These are phyloP conservation scores for Cyberlindnera nakhonratchasimensis DNA, from an alignment of 805 yeast species.

Conservation along the genomic window DNA sequence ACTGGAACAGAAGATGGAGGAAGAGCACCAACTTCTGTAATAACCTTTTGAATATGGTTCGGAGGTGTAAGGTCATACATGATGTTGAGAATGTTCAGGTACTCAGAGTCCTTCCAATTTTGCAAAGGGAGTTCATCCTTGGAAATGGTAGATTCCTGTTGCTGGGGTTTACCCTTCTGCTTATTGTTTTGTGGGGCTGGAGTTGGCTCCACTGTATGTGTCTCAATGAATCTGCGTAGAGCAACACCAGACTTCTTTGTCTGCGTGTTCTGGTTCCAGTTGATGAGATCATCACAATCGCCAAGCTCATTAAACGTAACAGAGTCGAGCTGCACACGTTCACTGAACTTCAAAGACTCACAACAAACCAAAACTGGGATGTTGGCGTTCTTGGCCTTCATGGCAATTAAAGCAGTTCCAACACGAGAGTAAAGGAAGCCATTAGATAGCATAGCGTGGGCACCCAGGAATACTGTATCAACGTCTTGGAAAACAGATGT, in stretches of 20 bases:
- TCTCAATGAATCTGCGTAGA: slow-evolving; percentile 57
- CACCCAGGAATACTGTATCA: slow-evolving; percentile 89
- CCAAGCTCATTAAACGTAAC: slow-evolving; percentile 91
- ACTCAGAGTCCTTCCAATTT: slow-evolving; percentile 61
- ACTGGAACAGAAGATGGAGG: slow-evolving; percentile 99
- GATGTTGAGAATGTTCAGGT: slow-evolving; percentile 72
- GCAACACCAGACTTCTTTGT: slow-evolving; percentile 50
- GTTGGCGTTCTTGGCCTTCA: slow-evolving; percentile 82
- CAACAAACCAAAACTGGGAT: slow-evolving; percentile 95
- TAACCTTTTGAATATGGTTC: slow-evolving; percentile 86
- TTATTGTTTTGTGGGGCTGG: slow-evolving; percentile 23
- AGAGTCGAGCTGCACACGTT: slow-evolving; percentile 93
- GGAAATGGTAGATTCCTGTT: slow-evolving; percentile 22
- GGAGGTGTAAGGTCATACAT: slow-evolving; percentile 95
- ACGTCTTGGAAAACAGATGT: slow-evolving; percentile 81
- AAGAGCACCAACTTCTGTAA: slow-evolving; percentile 92
- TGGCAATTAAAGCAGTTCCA: slow-evolving; percentile 91
- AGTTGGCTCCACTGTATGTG: slow-evolving; percentile 27
- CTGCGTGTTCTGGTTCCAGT: slow-evolving; percentile 37
- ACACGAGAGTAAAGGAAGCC: slow-evolving; percentile 91
- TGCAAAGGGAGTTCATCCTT: slow-evolving; percentile 43
- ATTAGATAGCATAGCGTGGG: slow-evolving; percentile 94
- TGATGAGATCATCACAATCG: slow-evolving; percentile 68
- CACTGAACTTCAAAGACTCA: slow-evolving; percentile 91
- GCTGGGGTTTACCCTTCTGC: slow-evolving; percentile 26